These are phyloP conservation scores for Ogataea methanolica DNA, from an alignment of 805 yeast genomes.

Conservation along the genomic window DNA sequence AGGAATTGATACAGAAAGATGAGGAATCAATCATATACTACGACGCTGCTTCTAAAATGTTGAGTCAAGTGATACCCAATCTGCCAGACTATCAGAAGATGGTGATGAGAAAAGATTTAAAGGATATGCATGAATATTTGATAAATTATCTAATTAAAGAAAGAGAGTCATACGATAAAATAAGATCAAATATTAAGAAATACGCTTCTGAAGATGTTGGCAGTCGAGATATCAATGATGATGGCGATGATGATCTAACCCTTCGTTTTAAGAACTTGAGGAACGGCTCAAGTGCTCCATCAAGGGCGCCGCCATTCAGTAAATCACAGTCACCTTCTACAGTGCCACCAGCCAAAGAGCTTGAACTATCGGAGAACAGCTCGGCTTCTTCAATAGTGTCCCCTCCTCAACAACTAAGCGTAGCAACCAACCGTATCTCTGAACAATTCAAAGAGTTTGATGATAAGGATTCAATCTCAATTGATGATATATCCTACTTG, in stretches of 20 bases:
- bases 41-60: conserved; percentile 22
- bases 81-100: conserved; percentile 12
- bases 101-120: conserved; percentile 7
- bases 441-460: conserved; percentile 6
- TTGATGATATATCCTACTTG: conserved; percentile 24
- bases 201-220: background rate
- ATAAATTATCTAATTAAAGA: conserved; percentile 14
- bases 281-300: conserved; percentile 3
- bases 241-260: conserved; percentile 6
- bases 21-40: conserved; percentile 25
- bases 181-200: conserved; percentile 8
- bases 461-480: conserved; percentile 7
- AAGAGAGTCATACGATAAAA: conserved; percentile 12
- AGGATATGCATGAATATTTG: conserved; percentile 17
- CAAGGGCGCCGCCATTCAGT: background rate
- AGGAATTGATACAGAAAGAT: conserved; percentile 5
- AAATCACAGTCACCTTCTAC: background rate
- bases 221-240: background rate
- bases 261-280: conserved; percentile 20
- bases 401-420: background rate
- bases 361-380: background rate
- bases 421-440: background rate
- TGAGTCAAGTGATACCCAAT: conserved; percentile 23
- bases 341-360: background rate
- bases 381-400: background rate